Base-by-base conservation (phyloP, 768 basidiomycete species). In the Termitomyces sp. region DNA sequence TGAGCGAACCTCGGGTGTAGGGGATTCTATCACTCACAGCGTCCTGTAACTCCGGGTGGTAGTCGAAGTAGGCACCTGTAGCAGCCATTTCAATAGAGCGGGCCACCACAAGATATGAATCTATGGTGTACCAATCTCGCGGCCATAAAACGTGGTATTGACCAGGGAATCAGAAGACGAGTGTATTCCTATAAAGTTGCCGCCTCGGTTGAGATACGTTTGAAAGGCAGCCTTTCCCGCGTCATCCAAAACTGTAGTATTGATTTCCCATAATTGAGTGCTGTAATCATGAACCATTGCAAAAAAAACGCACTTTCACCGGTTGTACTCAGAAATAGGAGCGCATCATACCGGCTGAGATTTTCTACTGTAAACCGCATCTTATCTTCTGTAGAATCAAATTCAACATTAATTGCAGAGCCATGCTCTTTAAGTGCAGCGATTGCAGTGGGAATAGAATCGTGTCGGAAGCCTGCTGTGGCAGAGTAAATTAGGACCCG, bases 371-470 rank as follows among this genome's bases (percentile, higher is more conserved):
- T 87, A 71, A 91, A 91, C 60, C 71, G 70, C 0, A 64, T 62
- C 59, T 70, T 70, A 59, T 90, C 87, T 66, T 91, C 90, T 2
- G 88, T 86, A 57, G 83, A 77, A 51, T 84, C 82, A 59, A 91
- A 88, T 24, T 73, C 53, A 53, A 85, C 75, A 60, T 82, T 73
- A 57, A 85, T 80, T 0, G 70, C 65, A n/a, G 73, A 58, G 2
- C 77, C 78, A 24, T 73, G 76, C 1, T 73, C 68, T 57, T 78
- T 78, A 42, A 91, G 70, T 0, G 80, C 81, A 45, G 80, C 70
- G 30, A 88, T 81, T 4, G 89, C 88, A 1, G 83, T 81, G 0
- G 89, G 89, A 57, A 91, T 91, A 3, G 85, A 87, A 60, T 89
- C 89, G 65, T 92, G 90, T 58, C 88, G 75, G 69, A 80, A 92